These are phyloP conservation scores for Geotrichum reessii DNA, from an alignment of 1,139 yeast genomes.

Conservation along the genomic window DNA sequence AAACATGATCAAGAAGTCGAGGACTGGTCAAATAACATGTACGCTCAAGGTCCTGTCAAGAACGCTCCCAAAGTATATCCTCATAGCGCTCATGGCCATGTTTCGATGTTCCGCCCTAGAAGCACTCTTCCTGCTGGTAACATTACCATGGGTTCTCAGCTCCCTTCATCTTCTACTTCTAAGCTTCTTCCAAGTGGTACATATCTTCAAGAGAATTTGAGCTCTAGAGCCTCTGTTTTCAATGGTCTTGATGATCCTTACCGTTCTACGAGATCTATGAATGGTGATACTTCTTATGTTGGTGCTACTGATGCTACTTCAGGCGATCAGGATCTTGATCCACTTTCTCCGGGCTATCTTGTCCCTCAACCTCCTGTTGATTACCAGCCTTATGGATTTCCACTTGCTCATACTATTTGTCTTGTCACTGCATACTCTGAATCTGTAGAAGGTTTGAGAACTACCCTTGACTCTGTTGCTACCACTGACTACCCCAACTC, in stretches of 20 bases:
- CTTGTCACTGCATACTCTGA: constrained; percentile 94
- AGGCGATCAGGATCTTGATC: constrained; percentile 17
- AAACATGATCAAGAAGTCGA: constrained; percentile 61
- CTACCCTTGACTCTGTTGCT: constrained; percentile 84
- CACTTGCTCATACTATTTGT: constrained; percentile 76
- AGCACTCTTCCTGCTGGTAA: constrained; percentile 20
- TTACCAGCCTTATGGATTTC: constrained; percentile 82
- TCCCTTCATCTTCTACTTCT: constrained; percentile 34
- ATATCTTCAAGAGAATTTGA: constrained; percentile 26
- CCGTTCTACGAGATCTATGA: constrained; percentile 22
- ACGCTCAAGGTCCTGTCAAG: constrained; percentile 50
- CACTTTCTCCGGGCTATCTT: constrained; percentile 53
- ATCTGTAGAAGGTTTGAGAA: constrained; percentile 76
- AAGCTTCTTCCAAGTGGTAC: constrained; percentile 35
- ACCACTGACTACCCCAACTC: constrained; percentile 94
- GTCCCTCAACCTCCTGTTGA: constrained; percentile 89
- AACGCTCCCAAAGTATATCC: constrained; percentile 35
- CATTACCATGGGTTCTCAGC: constrained; percentile 37
- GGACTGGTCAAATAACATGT: constrained; percentile 63
- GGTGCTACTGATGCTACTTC: constrained; percentile 23
- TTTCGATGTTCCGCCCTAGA: constrained; percentile 25
- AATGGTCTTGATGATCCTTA: constrained; percentile 23
- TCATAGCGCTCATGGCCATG: constrained; percentile 27
- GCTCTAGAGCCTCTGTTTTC: constrained; percentile 28
- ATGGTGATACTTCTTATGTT: constrained; percentile 29